Evolutionary conservation across 2,329 filamentous ascomycete genomes (phyloP), one percentile per base, ranked within the genome.

Genomic region (Epichloe glyceriae): DNA sequence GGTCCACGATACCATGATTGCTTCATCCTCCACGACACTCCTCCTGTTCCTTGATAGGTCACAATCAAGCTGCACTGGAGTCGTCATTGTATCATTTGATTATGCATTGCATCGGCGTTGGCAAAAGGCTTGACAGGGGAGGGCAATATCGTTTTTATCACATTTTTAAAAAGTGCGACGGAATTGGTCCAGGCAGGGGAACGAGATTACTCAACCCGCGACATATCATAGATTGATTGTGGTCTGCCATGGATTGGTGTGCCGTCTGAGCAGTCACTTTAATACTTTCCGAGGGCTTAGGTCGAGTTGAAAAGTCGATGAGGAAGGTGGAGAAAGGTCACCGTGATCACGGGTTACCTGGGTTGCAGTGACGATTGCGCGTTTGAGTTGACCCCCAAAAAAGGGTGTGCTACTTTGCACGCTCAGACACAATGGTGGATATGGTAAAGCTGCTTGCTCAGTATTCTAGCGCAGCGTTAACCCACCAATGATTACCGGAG

Each of bases 101-200:
- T 64, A 58, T 62, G 76, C 76, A 79, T 79, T 75, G 76, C 76
- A 79, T 60, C 66, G 76, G 76, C 76, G 76, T 80, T 79, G 62
- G 67, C 56, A 52, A 62, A 60, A 62, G 67, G 62, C 61, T 53
- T 61, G 57, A 51, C 50, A 57, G 58, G 58, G 57, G 56, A 58
- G 57, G 61, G 58, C 56, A 52, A 55, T 57, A 59, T 60, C 43
- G 56, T 57, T 55, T 53, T 61, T 55, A 55, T 59, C 53, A 47
- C 45, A 19, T 46, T 17, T 42, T 14, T 50, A 20, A 33, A 2
- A 17, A 33, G 56, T 50, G 54, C 54, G 61, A 63, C 52, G 61
- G 61, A 43, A 59, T 56, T 61, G 63, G 60, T 61, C 57, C 52
- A 59, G 57, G 60, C 62, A 66, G 67, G 66, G 59, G 60, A 59